Percentiles rank a stretch among this genome's conserved stretches.
Conservation (phyloP, 352 stramenopile genomes). For the Elongisporangium anandrum region DNA sequence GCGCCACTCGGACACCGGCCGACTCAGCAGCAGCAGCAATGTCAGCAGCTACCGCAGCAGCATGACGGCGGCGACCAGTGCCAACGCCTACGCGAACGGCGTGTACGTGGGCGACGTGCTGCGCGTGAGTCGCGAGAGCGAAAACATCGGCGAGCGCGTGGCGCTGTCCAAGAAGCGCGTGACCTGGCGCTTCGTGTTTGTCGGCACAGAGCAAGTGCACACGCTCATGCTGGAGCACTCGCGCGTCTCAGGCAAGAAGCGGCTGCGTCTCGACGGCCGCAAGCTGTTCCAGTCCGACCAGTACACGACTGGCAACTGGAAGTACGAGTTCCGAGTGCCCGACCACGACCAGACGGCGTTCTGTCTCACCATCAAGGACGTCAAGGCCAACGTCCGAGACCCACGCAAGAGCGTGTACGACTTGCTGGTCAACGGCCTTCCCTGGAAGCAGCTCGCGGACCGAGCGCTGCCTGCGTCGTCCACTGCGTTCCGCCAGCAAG, state of each 20-base stretch:
- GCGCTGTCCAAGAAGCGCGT: constrained; percentile 82
- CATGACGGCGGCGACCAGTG: not conserved
- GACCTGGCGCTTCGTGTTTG: constrained; percentile 81
- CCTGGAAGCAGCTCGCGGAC: constrained; percentile 67
- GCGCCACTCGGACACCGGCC: not conserved
- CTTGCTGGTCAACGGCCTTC: constrained; percentile 50
- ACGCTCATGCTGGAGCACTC: constrained; percentile 85
- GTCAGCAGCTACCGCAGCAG: not conserved
- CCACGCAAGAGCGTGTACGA: constrained; percentile 73
- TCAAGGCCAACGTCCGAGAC: constrained; percentile 67
- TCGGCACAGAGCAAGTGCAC: constrained; percentile 69
- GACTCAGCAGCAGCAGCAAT: constrained; percentile 1
- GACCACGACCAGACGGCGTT: constrained; percentile 37
- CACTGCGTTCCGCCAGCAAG: constrained; percentile 15
- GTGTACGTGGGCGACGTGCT: constrained; percentile 23
- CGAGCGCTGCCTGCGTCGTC: constrained; percentile 28
- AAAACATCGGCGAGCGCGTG: constrained; percentile 82
- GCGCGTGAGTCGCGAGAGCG: constrained; percentile 62
- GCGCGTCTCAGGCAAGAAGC: constrained; percentile 79
- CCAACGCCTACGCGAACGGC: not conserved
- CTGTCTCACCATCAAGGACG: constrained; percentile 66
- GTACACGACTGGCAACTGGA: constrained; percentile 67
- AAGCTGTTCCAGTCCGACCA: constrained; percentile 68
- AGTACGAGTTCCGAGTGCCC: constrained; percentile 64
- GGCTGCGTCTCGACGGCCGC: constrained; percentile 72